Conservation (phyloP, 805 yeast species). For the Yarrowia sp. region DNA sequence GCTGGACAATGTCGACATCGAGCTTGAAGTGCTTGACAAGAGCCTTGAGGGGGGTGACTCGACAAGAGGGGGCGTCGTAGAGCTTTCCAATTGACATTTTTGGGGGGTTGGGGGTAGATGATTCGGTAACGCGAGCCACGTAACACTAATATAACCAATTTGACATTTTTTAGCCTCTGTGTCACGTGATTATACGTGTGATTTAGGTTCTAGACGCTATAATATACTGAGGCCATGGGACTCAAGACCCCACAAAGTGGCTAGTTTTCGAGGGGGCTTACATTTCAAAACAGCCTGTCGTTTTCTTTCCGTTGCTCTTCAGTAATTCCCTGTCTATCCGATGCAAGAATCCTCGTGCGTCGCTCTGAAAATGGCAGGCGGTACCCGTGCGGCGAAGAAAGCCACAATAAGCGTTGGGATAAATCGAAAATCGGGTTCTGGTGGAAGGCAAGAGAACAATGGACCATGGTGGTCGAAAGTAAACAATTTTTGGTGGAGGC, state of each 20-base stretch:
- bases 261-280: background rate
- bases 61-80: slow-evolving; percentile 40
- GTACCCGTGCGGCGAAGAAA: slow-evolving; percentile 1
- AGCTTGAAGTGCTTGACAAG: slow-evolving; percentile 63
- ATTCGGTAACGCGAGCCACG: slow-evolving; percentile 4
- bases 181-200: slow-evolving; percentile 10
- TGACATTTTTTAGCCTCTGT: slow-evolving; percentile 2
- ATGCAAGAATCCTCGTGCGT: background rate
- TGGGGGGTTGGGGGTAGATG: background rate
- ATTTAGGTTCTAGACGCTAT: background rate
- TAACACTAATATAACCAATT: slow-evolving; percentile 1
- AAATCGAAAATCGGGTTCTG: background rate
- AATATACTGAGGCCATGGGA: background rate
- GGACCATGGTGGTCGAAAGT: background rate
- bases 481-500: background rate
- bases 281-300: background rate
- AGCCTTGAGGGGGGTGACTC: slow-evolving; percentile 42
- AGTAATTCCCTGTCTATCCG: background rate
- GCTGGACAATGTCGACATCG: slow-evolving; percentile 57
- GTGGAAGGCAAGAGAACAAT: slow-evolving; percentile 13
- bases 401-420: slow-evolving; percentile 25
- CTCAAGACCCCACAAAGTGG: background rate
- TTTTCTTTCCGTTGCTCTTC: background rate
- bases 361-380: background rate
- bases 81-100: slow-evolving; percentile 39